phyloP scores from a whole-genome alignment of 495 filamentous ascomycete genomes.

The Annulohypoxylon bovei region DNA sequence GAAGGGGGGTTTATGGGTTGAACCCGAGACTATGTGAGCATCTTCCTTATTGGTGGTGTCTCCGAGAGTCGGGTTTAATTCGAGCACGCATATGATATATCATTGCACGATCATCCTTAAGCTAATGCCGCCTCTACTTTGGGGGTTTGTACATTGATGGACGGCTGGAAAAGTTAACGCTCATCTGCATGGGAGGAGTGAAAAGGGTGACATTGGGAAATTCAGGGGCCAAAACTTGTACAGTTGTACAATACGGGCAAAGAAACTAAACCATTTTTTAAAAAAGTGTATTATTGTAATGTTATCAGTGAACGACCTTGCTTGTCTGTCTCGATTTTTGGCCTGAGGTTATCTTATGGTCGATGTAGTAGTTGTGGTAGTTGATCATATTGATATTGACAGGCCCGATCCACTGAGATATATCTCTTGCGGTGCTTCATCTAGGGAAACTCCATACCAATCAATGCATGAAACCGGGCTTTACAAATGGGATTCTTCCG shows the following conservation, averaged over 20 bases:
- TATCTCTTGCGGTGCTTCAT: no score
- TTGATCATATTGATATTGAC: background rate
- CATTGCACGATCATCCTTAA: constrained; percentile 40
- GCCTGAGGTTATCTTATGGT: background rate
- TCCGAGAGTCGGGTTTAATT: constrained; percentile 31
- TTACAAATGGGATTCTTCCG: no score
- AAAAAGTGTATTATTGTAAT: constrained; percentile 45
- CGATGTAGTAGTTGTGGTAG: background rate
- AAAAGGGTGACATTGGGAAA: constrained; percentile 42
- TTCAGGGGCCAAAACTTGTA: constrained; percentile 43
- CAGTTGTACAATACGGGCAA: constrained; percentile 45
- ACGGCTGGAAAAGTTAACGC: constrained; percentile 47
- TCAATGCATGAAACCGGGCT: no score
- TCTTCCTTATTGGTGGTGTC: constrained; percentile 9
- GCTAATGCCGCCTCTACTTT: constrained; percentile 36
- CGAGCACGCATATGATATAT: constrained; percentile 35
- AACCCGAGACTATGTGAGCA: constrained; percentile 11
- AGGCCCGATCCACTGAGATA: no score
- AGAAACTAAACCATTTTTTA: constrained; percentile 30
- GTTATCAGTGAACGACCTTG: constrained; percentile 15
- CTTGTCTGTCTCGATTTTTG: background rate
- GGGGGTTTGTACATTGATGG: constrained; percentile 47
- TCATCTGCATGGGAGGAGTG: constrained; percentile 51
- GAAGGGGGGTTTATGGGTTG: constrained; percentile 27
- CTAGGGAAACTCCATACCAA: background rate